Conservation (phyloP, 2,329 filamentous ascomycete species). For the Didymella arachidicola region DNA sequence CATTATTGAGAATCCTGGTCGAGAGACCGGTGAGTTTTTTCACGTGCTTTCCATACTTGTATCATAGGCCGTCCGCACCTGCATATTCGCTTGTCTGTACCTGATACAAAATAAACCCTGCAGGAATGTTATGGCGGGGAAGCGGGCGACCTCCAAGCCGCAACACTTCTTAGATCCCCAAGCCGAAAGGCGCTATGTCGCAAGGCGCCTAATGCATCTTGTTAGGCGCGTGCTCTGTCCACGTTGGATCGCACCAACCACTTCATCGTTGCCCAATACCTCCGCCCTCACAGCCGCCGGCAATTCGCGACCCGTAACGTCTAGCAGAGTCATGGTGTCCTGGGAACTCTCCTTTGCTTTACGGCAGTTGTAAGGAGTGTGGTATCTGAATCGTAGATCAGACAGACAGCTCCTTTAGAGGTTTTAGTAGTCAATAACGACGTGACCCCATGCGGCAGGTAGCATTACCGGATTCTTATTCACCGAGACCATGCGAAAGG, state of each 20-base stretch:
- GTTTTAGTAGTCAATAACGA: neutral
- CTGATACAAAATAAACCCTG: slow-evolving; percentile 1
- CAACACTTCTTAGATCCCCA: neutral
- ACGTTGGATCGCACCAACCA: neutral
- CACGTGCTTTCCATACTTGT: neutral
- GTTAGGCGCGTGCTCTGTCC: slow-evolving; percentile 1
- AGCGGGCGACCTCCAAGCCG: neutral
- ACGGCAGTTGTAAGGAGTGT: neutral
- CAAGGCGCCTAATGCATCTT: neutral
- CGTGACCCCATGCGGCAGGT: neutral
- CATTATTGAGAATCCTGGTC: too few relatives aligned
- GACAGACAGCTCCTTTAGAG: neutral
- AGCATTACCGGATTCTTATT: neutral
- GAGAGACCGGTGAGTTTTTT: neutral
- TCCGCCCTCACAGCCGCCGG: neutral
- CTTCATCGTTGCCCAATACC: neutral
- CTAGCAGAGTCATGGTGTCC: neutral
- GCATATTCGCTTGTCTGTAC: neutral
- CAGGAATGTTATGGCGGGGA: slow-evolving; percentile 5
- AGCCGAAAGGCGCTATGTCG: neutral
- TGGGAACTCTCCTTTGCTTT: neutral
- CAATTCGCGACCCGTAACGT: neutral
- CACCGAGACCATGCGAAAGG: slow-evolving; percentile 3
- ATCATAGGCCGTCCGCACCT: neutral
- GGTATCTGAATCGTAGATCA: neutral